Conservation (phyloP, 495 filamentous ascomycete species). For the Xeromyces bisporus region DNA sequence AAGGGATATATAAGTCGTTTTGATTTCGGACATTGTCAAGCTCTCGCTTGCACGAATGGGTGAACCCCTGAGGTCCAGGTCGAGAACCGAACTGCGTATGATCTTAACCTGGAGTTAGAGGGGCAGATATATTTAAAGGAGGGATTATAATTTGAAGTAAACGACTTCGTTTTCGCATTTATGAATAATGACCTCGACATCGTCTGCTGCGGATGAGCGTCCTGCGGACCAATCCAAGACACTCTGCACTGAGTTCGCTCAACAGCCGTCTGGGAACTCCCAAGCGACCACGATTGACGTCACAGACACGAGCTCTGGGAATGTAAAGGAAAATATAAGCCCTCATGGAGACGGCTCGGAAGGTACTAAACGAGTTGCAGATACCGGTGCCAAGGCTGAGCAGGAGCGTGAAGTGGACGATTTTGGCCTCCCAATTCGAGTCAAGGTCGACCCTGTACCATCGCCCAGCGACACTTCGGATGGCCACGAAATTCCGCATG, state of each 20-base stretch:
- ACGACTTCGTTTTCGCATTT: background rate
- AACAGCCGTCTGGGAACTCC: slow-evolving; percentile 2
- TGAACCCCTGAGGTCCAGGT: too few species aligned
- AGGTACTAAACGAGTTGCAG: slow-evolving; percentile 2
- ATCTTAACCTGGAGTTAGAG: too few species aligned
- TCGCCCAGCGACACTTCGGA: background rate
- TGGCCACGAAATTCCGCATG: background rate
- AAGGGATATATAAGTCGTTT: too few species aligned
- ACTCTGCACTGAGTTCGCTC: slow-evolving; percentile 3
- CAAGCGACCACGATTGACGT: slow-evolving; percentile 1
- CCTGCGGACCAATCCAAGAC: slow-evolving; percentile 5
- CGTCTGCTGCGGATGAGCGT: slow-evolving; percentile 9
- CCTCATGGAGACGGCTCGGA: slow-evolving; percentile 1
- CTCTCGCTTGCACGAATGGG: background rate
- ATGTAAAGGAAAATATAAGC: slow-evolving; percentile 9
- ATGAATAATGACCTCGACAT: slow-evolving; percentile 14
- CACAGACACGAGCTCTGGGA: slow-evolving; percentile 4
- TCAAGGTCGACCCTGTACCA: slow-evolving; percentile 6
- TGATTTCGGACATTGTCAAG: too few species aligned
- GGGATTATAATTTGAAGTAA: background rate
- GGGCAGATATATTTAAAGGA: background rate
- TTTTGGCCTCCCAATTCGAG: slow-evolving; percentile 29
- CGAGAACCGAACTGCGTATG: too few species aligned
- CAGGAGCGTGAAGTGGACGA: slow-evolving; percentile 21
- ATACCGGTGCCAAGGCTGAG: background rate